These are phyloP conservation scores for Dalbergia cultrata DNA, from an alignment of 306 rosid species.

Conservation along the genomic window DNA sequence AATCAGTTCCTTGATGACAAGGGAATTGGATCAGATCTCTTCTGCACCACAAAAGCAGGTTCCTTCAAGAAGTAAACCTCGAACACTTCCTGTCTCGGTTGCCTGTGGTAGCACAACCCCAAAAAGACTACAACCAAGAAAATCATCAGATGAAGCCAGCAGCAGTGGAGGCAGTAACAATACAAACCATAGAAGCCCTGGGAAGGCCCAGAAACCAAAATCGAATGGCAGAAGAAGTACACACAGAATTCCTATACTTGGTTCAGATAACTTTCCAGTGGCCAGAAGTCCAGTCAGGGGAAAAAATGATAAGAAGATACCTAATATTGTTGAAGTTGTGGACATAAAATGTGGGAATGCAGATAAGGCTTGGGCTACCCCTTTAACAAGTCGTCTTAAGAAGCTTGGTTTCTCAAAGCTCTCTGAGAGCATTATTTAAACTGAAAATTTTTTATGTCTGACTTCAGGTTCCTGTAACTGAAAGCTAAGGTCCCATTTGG, in stretches of 20 bases:
- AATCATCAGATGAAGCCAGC: slow-evolving; percentile 70
- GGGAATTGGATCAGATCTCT: slow-evolving; percentile 80
- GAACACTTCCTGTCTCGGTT: slow-evolving; percentile 54
- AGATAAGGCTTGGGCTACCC: slow-evolving; percentile 82
- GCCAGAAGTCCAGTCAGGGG: slow-evolving; percentile 62
- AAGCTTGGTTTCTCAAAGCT: slow-evolving; percentile 89
- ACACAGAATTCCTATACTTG: slow-evolving; percentile 77
- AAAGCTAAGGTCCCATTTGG: slow-evolving; percentile 59
- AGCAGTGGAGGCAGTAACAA: slow-evolving; percentile 64
- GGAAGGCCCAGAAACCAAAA: slow-evolving; percentile 61
- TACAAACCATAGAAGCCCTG: slow-evolving; percentile 52
- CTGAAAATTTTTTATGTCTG: slow-evolving; percentile 62
- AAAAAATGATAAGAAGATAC: slow-evolving; percentile 69
- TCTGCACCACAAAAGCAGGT: slow-evolving; percentile 58
- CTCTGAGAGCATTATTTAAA: slow-evolving; percentile 78
- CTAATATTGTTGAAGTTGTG: slow-evolving; percentile 80
- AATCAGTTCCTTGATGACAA: slow-evolving; percentile 79
- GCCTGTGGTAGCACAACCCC: slow-evolving; percentile 57
- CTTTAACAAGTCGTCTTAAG: slow-evolving; percentile 74
- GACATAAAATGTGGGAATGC: slow-evolving; percentile 81
- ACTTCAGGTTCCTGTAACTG: slow-evolving; percentile 71
- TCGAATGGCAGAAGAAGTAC: slow-evolving; percentile 58
- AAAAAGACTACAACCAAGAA: slow-evolving; percentile 66
- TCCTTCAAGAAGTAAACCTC: slow-evolving; percentile 63
- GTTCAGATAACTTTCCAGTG: slow-evolving; percentile 55